Conservation (phyloP, 352 stramenopile species). For the Phytophthora palmivora region DNA sequence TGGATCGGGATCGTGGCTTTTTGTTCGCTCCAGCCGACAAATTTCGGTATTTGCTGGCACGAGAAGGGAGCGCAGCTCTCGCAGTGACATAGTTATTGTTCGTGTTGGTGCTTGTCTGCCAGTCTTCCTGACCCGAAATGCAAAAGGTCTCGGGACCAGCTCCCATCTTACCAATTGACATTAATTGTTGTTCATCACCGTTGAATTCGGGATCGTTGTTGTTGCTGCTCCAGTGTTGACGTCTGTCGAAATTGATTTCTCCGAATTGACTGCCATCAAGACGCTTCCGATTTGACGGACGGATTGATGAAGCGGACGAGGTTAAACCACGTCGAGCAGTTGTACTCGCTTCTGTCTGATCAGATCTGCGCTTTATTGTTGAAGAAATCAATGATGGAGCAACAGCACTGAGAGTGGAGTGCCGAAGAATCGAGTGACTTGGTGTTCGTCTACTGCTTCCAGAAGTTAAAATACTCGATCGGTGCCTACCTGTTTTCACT, state of each 20-base stretch:
- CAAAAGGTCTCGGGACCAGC: conserved; percentile 17
- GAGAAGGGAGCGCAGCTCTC: conserved; percentile 25
- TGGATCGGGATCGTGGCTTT: conserved; percentile 17
- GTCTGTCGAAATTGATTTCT: neutral
- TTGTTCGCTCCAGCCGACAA: conserved; percentile 35
- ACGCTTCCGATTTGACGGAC: conserved; percentile 48
- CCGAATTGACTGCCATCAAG: conserved; percentile 7
- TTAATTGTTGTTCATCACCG: neutral
- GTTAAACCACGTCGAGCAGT: conserved; percentile 34
- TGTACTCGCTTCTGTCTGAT: conserved; percentile 10
- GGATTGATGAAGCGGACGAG: conserved; percentile 54
- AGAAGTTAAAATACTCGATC: neutral
- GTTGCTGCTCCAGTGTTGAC: conserved; percentile 13
- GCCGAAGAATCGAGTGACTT: conserved; percentile 5
- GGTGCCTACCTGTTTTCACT: conserved; percentile 3
- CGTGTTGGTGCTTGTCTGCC: conserved; percentile 3
- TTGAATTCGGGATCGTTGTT: conserved; percentile 26
- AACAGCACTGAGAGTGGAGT: neutral
- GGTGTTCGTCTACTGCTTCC: conserved; percentile 22
- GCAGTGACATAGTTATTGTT: conserved; percentile 8
- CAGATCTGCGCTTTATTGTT: neutral
- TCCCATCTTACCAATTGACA: neutral
- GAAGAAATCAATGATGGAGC: neutral
- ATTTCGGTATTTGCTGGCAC: conserved; percentile 39
- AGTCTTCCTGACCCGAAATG: conserved; percentile 15